phyloP scores from a whole-genome alignment of 768 basidiomycete species.

The Nidula microcarpa region DNA sequence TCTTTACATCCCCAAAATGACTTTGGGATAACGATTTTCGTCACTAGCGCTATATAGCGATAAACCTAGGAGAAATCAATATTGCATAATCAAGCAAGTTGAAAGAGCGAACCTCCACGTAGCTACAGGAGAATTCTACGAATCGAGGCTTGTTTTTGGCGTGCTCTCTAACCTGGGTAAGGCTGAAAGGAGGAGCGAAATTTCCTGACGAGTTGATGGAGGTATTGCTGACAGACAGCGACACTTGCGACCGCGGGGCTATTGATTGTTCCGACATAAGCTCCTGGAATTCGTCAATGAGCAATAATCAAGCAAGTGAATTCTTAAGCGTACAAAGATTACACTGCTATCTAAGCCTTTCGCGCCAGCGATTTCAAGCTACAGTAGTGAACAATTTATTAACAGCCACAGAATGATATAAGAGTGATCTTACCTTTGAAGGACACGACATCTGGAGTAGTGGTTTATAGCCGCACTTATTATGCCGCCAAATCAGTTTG shows the following conservation, averaged over 20 bases:
- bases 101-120: constrained; percentile 49
- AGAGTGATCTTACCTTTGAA: constrained; percentile 53
- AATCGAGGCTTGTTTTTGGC: constrained; percentile 68
- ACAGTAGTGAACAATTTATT: background rate
- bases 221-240: constrained; percentile 26
- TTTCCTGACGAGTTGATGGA: constrained; percentile 55
- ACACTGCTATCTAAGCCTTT: constrained; percentile 53
- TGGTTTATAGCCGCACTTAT: constrained; percentile 67
- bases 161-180: constrained; percentile 43
- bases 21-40: constrained; percentile 68
- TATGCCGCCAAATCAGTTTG: constrained; percentile 62
- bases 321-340: constrained; percentile 47
- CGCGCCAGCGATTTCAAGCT: constrained; percentile 37
- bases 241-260: constrained; percentile 51
- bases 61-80: constrained; percentile 48
- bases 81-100: background rate
- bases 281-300: constrained; percentile 43
- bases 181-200: constrained; percentile 38
- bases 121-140: constrained; percentile 67
- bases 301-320: background rate
- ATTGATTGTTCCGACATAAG: constrained; percentile 69
- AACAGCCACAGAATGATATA: background rate
- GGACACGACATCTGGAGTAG: constrained; percentile 67
- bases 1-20: constrained; percentile 72
- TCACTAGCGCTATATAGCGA: constrained; percentile 59